phyloP scores from a whole-genome alignment of 345 rosid species.

The Hibiscus tridactylites region DNA sequence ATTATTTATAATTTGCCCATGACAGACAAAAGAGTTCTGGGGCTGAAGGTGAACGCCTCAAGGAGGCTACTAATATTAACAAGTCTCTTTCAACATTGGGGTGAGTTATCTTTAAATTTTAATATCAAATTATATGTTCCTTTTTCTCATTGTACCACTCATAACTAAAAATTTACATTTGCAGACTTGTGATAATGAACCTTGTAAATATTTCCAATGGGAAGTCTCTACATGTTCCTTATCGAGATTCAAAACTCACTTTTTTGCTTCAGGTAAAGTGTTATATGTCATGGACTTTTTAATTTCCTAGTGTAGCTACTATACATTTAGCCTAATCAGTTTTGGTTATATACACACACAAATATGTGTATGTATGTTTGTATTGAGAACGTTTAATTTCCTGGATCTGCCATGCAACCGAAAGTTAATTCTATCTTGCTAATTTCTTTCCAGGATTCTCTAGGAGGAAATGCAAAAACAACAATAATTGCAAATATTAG shows the following conservation, averaged over 20 bases:
- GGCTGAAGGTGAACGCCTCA: slow-evolving; percentile 98
- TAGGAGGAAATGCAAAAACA: slow-evolving; percentile 97
- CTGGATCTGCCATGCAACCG: neutral
- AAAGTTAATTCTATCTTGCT: slow-evolving; percentile 1
- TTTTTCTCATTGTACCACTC: neutral
- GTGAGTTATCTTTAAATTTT: slow-evolving; percentile 25
- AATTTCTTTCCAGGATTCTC: slow-evolving; percentile 62
- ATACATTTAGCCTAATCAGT: neutral
- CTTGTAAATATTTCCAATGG: slow-evolving; percentile 93
- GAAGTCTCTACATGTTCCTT: slow-evolving; percentile 92
- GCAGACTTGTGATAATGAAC: slow-evolving; percentile 97
- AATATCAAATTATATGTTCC: neutral
- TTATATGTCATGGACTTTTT: neutral
- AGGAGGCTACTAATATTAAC: slow-evolving; percentile 97
- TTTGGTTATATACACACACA: neutral
- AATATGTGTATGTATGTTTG: neutral
- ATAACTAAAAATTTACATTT: slow-evolving; percentile 10
- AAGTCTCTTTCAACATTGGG: slow-evolving; percentile 98
- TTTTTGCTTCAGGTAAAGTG: slow-evolving; percentile 85
- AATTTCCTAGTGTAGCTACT: neutral
- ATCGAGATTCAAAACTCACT: slow-evolving; percentile 96
- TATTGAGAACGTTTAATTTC: neutral
- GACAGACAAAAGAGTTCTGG: slow-evolving; percentile 95
- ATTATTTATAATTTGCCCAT: slow-evolving; percentile 10
- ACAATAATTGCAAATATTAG: slow-evolving; percentile 93